Conservation (phyloP, 495 filamentous ascomycete species). For the Daldinia caldariorum region DNA sequence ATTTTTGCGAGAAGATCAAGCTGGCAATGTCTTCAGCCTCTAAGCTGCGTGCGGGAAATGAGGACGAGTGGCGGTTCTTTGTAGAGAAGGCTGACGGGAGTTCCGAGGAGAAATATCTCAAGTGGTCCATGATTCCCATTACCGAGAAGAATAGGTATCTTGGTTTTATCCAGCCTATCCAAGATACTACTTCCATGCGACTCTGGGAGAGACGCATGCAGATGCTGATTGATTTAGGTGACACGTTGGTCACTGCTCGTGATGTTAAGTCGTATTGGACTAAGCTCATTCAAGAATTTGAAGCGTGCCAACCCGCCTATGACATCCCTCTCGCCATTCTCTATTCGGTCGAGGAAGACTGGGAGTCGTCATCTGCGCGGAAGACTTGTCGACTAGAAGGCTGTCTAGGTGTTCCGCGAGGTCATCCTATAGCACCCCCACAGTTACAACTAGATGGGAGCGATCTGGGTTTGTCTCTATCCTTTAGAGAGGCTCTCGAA, state of each 20-base stretch:
- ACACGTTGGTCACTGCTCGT: conserved; percentile 70
- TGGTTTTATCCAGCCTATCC: conserved; percentile 61
- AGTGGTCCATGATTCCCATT: conserved; percentile 73
- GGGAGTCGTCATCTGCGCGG: conserved; percentile 64
- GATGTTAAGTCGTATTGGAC: conserved; percentile 71
- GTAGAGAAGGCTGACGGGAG: conserved; percentile 66
- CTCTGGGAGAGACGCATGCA: conserved; percentile 73
- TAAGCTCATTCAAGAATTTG: conserved; percentile 64
- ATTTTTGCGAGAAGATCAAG: conserved; percentile 72
- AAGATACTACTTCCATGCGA: conserved; percentile 73
- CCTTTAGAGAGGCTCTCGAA: conserved; percentile 71
- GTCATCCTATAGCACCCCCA: conserved; percentile 65
- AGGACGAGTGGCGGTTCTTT: conserved; percentile 77
- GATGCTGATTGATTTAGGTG: conserved; percentile 73
- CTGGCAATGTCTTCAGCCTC: conserved; percentile 65
- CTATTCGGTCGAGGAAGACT: conserved; percentile 68
- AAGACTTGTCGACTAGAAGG: conserved; percentile 67
- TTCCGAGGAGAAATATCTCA: conserved; percentile 74
- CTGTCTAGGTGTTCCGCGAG: conserved; percentile 67
- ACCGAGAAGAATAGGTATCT: conserved; percentile 67
- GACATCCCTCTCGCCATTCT: conserved; percentile 72
- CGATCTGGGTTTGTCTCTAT: conserved; percentile 68
- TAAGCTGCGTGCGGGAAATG: conserved; percentile 65
- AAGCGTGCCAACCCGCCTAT: conserved; percentile 62
- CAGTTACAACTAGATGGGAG: conserved; percentile 67